Base-by-base conservation (phyloP, 2,329 filamentous ascomycete genomes). In the Ceratocystis albifundus region DNA sequence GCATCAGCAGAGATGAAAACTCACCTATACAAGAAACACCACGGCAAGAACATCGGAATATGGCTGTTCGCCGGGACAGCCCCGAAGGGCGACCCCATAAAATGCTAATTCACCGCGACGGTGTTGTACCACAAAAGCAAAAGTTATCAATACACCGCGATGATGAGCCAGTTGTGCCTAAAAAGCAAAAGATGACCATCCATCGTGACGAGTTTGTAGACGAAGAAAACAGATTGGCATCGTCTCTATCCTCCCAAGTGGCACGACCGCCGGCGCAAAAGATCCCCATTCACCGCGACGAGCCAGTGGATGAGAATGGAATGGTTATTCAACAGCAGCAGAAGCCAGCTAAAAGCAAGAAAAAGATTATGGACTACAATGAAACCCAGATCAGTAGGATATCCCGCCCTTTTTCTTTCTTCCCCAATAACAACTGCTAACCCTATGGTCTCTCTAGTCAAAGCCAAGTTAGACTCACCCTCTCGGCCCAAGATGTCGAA, bases 391-490 rank as follows among this genome's bases (percentile, higher is more conserved):
- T 93, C 64, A 90, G 90, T 95, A 79, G 78, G 87, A 80, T 17
- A 20, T 5, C 4, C 7, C 1, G 20, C 5, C 45, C 32, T 4
- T 10, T 10, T 10, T 6, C 30, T 15, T 36, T 41, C 3, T 48
- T 17, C 17, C 12, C 22, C 4, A 61, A 30, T 41, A 22, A 10
- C 41, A 45, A 45, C 30, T 25, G 15, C 50, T 65, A 50, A 64
- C 53, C 41, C 22, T 45, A 20, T 44, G 32, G 25, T 30, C 55
- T 61, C 41, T 15, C 15, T 70, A 94, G 90, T 97, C 75, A 94
- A 96, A 80, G 88, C 91, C 67, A 96, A 96, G 71, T 79, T 97
- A 65, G 90, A 94, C 72, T 96, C 93, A 1, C 93, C 92, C 0
- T 89, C 89, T 0, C 84, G 86, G n/a, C 86, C 85, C 3, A 97